Evolutionary conservation across 139 green algal species (phyloP), one percentile per base, ranked within the genome.

Genomic region (Volvox reticuliferus): DNA sequence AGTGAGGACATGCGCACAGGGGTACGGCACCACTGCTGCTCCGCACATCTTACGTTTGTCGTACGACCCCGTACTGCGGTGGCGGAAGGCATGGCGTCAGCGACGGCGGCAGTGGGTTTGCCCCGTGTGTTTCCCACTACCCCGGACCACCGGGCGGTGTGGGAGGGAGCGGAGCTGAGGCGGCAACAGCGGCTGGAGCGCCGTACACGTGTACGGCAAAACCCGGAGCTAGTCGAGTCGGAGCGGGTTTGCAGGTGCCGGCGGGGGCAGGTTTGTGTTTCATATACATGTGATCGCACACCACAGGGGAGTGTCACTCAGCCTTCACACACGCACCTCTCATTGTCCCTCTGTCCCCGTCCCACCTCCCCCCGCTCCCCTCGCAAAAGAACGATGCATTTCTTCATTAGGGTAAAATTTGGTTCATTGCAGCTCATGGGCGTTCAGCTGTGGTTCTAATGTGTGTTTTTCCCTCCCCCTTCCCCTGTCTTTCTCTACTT

Each of bases 21-120:
- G 1, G 91, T 82, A 2, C 93, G 97, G 20, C 88, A 94, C 80
- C 96, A 98, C 91, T 98, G 96, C 94, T 98, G 97, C 93, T 94
- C 83, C 24, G 97, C 97, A 14, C 97, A 98, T 90, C 94, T 98
- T 28, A 97, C 96, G 0, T 98, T 98, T 91, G 96, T 98, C 78
- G 90, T 88, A 21, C 69, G 68, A 2, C 80, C 83, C 2, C 68
- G 20, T 30, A 24, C 28, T 28, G 71, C 22, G 13, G 82, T 81
- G 14, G 82, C 32, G 82, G 81, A 30, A 0, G 61, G 68, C 55
- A 37, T 12, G 33, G 20, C 14, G 63, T 30, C 62, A 37, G 63
- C 68, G 30, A 50, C 50, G 65, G 65, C 2, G 65, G 24, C 65
- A 73, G 65, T 73, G 24, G 55, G 16, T 0, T 89, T 96, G 82